These are phyloP conservation scores for Gracilaria domingensis DNA, from an alignment of 23 red algal species.

Conservation along the genomic window DNA sequence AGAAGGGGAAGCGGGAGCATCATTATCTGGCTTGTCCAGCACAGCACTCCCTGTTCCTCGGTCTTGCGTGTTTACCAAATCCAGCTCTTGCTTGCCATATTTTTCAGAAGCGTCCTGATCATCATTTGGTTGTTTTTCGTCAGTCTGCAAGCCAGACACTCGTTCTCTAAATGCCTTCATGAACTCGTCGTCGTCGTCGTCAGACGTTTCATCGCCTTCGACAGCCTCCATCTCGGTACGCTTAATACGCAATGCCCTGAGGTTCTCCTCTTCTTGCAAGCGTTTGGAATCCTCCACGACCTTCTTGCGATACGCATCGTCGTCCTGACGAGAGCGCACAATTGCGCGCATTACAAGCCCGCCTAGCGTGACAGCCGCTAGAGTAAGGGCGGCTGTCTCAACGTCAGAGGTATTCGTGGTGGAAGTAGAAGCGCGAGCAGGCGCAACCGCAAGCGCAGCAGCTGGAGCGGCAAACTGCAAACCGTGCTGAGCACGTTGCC, in stretches of 20 bases:
- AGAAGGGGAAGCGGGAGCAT: neutral
- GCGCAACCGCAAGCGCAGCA: constrained; percentile 1
- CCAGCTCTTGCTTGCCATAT: constrained; percentile 20
- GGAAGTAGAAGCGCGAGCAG: neutral
- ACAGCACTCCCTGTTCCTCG: constrained; percentile 52
- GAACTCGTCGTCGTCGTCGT: constrained; percentile 34
- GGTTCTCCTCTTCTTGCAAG: constrained; percentile 49
- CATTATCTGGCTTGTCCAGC: constrained; percentile 33
- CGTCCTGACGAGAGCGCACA: constrained; percentile 18
- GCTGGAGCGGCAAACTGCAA: neutral
- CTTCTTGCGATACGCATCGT: constrained; percentile 45
- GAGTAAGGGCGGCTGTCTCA: constrained; percentile 49
- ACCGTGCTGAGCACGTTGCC: neutral
- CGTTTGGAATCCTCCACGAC: constrained; percentile 36
- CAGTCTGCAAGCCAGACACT: constrained; percentile 31
- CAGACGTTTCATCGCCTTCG: neutral
- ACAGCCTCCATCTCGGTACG: constrained; percentile 54
- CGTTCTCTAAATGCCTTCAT: constrained; percentile 53
- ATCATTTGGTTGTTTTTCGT: constrained; percentile 5
- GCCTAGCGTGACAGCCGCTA: constrained; percentile 61
- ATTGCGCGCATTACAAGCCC: constrained; percentile 57
- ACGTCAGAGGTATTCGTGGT: constrained; percentile 53
- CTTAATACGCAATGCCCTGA: constrained; percentile 36
- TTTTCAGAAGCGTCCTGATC: constrained; percentile 17
- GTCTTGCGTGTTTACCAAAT: constrained; percentile 35